phyloP scores from a whole-genome alignment of 306 rosid genomes.

The Trichosanthes truncata region DNA sequence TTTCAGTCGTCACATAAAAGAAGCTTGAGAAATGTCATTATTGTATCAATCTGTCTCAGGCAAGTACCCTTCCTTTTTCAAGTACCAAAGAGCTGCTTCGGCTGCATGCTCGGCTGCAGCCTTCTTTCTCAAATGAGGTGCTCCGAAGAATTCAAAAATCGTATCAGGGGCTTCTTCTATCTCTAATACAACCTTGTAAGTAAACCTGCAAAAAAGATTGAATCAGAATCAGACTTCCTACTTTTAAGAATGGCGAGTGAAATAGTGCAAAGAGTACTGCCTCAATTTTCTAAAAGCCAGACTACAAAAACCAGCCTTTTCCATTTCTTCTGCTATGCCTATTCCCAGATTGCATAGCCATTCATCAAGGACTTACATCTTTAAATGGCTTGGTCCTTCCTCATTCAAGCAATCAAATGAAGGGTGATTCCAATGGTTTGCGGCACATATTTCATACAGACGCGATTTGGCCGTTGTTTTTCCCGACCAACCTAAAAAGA shows the following conservation, averaged over 20 bases:
- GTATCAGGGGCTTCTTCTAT: slow-evolving; percentile 45
- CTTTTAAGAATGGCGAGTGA: not conserved
- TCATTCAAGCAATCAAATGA: slow-evolving; percentile 59
- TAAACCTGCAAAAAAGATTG: slow-evolving; percentile 41
- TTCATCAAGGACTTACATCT: slow-evolving; percentile 24
- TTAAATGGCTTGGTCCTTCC: slow-evolving; percentile 75
- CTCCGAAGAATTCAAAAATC: slow-evolving; percentile 46
- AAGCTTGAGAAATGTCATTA: not conserved
- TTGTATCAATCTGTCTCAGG: not conserved
- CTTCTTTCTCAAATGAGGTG: slow-evolving; percentile 44
- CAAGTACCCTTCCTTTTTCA: slow-evolving; percentile 39
- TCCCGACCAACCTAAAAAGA: slow-evolving; percentile 20
- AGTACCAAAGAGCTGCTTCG: slow-evolving; percentile 77
- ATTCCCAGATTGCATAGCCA: not conserved
- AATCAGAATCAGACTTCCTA: not conserved
- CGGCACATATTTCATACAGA: slow-evolving; percentile 56
- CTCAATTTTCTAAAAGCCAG: not conserved
- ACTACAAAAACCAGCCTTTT: not conserved
- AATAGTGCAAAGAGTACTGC: not conserved
- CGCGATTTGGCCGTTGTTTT: slow-evolving; percentile 46
- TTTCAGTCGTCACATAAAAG: not conserved
- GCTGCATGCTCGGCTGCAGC: slow-evolving; percentile 78
- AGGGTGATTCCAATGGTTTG: slow-evolving; percentile 60
- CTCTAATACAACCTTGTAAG: slow-evolving; percentile 44
- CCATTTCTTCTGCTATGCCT: not conserved